A percentile compares a stretch with the other conserved stretches of the same genome.
Conservation (phyloP, 352 stramenopile species). For the Pythium utonaiense region DNA sequence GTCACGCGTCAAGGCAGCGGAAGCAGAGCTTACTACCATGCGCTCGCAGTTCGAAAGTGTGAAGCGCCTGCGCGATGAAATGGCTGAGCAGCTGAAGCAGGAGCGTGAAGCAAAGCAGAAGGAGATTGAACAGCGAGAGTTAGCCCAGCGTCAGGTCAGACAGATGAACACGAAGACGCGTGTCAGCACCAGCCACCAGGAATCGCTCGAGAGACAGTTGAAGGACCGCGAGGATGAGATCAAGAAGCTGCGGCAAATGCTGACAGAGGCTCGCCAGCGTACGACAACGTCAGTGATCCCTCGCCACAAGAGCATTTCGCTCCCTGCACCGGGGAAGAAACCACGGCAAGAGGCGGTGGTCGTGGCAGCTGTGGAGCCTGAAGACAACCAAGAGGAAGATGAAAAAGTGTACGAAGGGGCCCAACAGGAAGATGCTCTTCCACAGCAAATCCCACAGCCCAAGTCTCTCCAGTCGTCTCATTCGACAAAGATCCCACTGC, state of each 20-base stretch:
- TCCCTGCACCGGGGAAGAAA: conserved; percentile 26
- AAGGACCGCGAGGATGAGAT: conserved; percentile 80
- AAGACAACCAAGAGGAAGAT: conserved; percentile 17
- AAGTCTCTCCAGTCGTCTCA: neutral
- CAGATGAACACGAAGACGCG: conserved; percentile 65
- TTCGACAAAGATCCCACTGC: conserved; percentile 14
- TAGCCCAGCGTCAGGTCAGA: conserved; percentile 52
- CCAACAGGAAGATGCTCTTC: neutral
- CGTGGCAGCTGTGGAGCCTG: neutral
- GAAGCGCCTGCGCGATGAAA: conserved; percentile 64
- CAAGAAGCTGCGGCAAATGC: conserved; percentile 65
- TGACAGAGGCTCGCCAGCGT: conserved; percentile 68
- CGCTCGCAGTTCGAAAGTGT: conserved; percentile 62
- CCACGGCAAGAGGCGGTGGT: neutral
- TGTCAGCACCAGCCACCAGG: conserved; percentile 67
- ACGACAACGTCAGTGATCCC: conserved; percentile 73
- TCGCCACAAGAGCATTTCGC: conserved; percentile 18
- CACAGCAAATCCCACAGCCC: neutral
- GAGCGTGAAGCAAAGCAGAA: conserved; percentile 68
- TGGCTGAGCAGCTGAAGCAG: conserved; percentile 63
- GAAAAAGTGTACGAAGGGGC: neutral
- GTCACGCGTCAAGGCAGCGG: conserved; percentile 77
- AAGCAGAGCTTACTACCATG: conserved; percentile 59
- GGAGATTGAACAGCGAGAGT: conserved; percentile 66
- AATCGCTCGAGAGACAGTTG: conserved; percentile 59